Conservation (phyloP, 305 asterid genomes). For the Solanum chacoense region DNA sequence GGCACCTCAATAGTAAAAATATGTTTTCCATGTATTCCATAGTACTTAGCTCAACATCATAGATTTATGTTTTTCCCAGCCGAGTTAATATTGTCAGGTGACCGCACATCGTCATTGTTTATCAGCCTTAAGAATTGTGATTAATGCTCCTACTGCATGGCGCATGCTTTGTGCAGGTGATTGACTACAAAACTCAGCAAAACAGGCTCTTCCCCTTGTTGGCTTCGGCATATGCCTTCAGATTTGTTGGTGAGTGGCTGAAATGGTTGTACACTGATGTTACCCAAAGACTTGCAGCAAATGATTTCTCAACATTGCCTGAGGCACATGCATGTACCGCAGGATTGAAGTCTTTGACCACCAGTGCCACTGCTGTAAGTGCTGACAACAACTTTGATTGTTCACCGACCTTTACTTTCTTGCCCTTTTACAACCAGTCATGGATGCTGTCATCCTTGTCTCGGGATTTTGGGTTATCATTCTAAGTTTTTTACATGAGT, state of each 20-base stretch:
- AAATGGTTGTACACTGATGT: constrained; percentile 91
- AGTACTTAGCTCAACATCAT: neutral
- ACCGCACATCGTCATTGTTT: neutral
- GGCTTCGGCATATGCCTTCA: constrained; percentile 96
- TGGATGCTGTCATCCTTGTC: neutral
- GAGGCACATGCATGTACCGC: constrained; percentile 99
- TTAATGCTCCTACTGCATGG: neutral
- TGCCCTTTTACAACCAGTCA: neutral
- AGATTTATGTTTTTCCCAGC: neutral
- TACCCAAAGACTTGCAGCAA: constrained; percentile 60
- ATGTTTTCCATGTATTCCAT: neutral
- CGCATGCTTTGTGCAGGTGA: constrained; percentile 33
- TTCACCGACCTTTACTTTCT: neutral
- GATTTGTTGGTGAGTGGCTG: constrained; percentile 99
- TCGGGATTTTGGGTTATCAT: neutral
- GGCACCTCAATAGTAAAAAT: neutral
- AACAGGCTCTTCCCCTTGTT: constrained; percentile 87
- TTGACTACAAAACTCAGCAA: constrained; percentile 96
- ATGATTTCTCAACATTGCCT: constrained; percentile 88
- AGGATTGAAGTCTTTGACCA: constrained; percentile 95
- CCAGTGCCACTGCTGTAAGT: constrained; percentile 90
- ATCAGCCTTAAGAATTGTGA: neutral
- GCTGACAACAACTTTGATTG: neutral
- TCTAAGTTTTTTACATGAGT: neutral
- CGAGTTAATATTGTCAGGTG: neutral